phyloP scores from a whole-genome alignment of 306 rosid species.

The Potentilla sterilis region DNA sequence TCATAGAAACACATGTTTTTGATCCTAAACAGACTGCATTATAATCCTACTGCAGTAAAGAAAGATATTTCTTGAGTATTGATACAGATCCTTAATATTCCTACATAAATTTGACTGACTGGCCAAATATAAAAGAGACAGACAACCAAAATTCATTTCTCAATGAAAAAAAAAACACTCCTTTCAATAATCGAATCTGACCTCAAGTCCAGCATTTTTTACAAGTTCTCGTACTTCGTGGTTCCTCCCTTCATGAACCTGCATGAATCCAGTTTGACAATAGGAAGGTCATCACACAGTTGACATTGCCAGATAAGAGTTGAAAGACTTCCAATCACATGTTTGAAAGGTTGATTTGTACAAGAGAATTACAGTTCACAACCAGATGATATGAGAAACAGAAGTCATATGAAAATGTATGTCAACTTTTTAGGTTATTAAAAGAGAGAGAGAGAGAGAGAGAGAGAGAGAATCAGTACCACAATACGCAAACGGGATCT shows the following conservation, averaged over 20 bases:
- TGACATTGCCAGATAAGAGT: not conserved
- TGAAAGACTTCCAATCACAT: not conserved
- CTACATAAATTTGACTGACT: not conserved
- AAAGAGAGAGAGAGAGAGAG: not conserved
- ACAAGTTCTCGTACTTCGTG: conserved; percentile 96
- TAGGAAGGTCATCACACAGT: conserved; percentile 20
- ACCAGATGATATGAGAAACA: not conserved
- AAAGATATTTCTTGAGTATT: not conserved
- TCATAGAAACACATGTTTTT: not conserved
- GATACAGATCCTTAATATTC: not conserved
- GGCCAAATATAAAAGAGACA: not conserved
- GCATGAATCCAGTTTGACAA: conserved; percentile 29
- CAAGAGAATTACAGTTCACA: not conserved
- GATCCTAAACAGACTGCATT: not conserved
- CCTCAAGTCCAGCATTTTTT: conserved; percentile 90
- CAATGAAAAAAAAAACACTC: conserved; percentile 9
- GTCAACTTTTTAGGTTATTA: not conserved
- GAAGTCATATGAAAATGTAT: not conserved
- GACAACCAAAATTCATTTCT: not conserved
- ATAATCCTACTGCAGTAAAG: no score
- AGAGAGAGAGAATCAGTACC: conserved; percentile 40
- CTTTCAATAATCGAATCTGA: conserved; percentile 33
- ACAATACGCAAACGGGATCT: conserved; percentile 80
- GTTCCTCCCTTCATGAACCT: conserved; percentile 99
- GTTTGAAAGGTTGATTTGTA: not conserved